Evolutionary conservation across 1,139 yeast species (phyloP), one percentile per base, ranked within the genome.

Genomic region (Tardiomyces depauwii): DNA sequence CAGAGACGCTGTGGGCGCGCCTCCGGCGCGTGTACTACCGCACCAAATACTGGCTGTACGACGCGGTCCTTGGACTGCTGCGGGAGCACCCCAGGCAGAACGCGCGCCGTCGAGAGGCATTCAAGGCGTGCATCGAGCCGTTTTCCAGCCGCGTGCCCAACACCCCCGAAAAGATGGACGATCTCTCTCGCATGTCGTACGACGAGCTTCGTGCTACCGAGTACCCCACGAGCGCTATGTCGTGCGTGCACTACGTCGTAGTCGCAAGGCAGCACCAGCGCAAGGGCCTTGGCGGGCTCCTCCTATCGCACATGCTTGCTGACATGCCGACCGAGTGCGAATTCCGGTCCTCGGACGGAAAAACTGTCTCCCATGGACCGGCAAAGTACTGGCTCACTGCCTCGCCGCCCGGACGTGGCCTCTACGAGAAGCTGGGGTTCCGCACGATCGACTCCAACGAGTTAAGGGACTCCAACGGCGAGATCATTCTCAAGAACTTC

Each of bases 341-440:
- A 13, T 42, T 42, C 28, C 16, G 9, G 9, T 40, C 41, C 12
- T 12, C 2, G 25, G 45, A 43, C 14, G 45, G 45, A 23, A 7
- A 13, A 5, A 18, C 13, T 9, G n/a, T 11, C 4, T 25, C 33
- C 2, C 21, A 21, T 16, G 45, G 42, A 5, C 45, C 40, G 2
- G 42, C 25, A 18, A 38, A 39, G n/a, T 12, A 39, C 16, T 42
- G 33, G 9, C 32, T 43, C n/a, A 38, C 27, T 21, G 39, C 45
- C 2, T 27, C 45, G 2, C 39, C 41, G n/a, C 10, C 21, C 18
- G 45, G 45, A 11, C 32, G 21, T 21, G 27, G 10, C 13, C 18
- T 43, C 14, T 43, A 43, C 33, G 36, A 19, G n/a, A 16, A 21
- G 32, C 14, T 23, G n/a, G 45, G 45, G 4, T 43, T 39, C 42